Base-by-base conservation (phyloP, 1,139 yeast genomes). In the Geotrichum restrictum region DNA sequence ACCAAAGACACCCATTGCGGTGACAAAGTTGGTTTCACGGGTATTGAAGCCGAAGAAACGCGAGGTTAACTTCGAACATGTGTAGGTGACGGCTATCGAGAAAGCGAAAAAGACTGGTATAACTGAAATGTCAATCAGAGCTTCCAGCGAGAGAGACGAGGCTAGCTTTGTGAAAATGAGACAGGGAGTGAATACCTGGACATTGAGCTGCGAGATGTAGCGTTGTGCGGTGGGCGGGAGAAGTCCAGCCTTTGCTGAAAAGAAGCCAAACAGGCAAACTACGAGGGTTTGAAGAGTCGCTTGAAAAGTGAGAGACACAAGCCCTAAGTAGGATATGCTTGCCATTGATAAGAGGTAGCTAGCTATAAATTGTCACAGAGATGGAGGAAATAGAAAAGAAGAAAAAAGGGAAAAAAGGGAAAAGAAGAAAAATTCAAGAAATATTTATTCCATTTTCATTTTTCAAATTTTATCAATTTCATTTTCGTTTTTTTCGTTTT, bases 1-100 rank as follows among this genome's bases (percentile, higher is more conserved):
- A 48, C 94, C 95, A 69, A 87, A 87, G 14, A 85, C 94, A 0
- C 88, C 87, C 93, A 87, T 86, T 5, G 95, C 95, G 22, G 89
- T 85, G 46, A 87, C 95, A 62, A 84, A 87, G 69, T 86, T 85
- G 7, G 83, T 64, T 67, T 87, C 94, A 1, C 86, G 80, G 36
- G 72, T 75, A 59, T 82, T 81, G 61, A 87, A 73, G 6, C 68
- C 66, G 57, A 85, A 68, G 31, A 78, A 52, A 29, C 70, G 63
- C 7, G 83, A 73, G 37, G 79, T 75, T 33, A 77, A 51, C 42
- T 74, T 69, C 2, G 91, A 81, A 52, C 86, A 78, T 7, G 66
- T 45, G 57, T 70, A 81, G 5, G 93, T 79, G 33, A 85, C 81
- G 13, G 75, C 75, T 1, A 93, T 84, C 22, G 86, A 77, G 46